Base-by-base conservation (phyloP, 495 filamentous ascomycete genomes). In the Aspergillus haitiensis region DNA sequence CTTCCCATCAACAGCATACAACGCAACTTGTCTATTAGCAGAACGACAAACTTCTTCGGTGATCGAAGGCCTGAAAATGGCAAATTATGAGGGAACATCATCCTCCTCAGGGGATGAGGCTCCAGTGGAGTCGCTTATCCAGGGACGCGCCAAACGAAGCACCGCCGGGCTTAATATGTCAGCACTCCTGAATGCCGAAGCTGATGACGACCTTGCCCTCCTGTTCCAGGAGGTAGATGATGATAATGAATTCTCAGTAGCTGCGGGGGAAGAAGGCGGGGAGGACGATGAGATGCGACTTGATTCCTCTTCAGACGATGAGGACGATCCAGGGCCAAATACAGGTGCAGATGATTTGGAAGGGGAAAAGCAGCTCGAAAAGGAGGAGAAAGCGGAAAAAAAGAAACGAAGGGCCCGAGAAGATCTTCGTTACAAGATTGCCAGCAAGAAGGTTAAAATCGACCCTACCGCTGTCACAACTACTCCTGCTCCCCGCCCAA, bases 121-220 rank as follows among this genome's bases (percentile, higher is more conserved):
- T n/a, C 65, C 67, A 2, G 76, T 91, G 52, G 89, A 95, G 73
- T 88, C 88, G 67, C 81, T 97, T 66, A 86, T 89, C 50, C 85
- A 86, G 39, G 86, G 89, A 47, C 87, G 93, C 63, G 82, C 82
- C 55, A 90, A 87, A 71, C 90, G 93, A 68, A 86, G 86, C 35
- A 97, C 91, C 0, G 93, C 93, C 16, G 93, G 93, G 49, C 92
- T 87, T 61, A 84, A 91, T 62, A 87, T 97, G 81, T 86, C 88
- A 35, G 83, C 84, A 33, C 85, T 97, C 61, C 77, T 97, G 47
- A 86, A 87, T 21, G 87, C 86, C 61, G 88, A 88, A 66, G 87
- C 87, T 55, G 88, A 88, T 52, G 87, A 91, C 48, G 89, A 92
- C 52, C 81, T 91, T 35, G 87, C 92, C 51, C 83, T 92, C 7